A percentile compares a stretch with the other conserved stretches of the same genome.
Evolutionary conservation across 306 rosid species (phyloP).

Genomic region (Castanea sativa): DNA sequence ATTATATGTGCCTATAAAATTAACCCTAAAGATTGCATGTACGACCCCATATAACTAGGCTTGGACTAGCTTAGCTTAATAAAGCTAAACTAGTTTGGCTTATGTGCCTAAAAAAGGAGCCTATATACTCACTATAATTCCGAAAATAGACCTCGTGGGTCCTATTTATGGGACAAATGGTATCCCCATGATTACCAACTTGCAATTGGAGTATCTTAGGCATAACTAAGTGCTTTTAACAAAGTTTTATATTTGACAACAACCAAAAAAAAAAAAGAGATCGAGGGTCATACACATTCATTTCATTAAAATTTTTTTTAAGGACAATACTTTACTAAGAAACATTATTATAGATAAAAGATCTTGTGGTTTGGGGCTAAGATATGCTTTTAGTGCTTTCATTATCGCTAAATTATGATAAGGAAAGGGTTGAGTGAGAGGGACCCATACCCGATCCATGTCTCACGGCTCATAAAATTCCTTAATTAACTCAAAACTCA

Average conservation of each 20-base stretch:
- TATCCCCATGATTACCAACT: conserved; percentile 73
- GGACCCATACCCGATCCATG: background rate
- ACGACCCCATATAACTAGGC: background rate
- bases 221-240: conserved; percentile 34
- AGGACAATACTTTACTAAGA: conserved; percentile 23
- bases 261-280: conserved; percentile 1
- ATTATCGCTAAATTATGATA: conserved; percentile 41
- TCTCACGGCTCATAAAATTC: background rate
- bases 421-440: conserved; percentile 10
- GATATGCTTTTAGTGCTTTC: conserved; percentile 39
- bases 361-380: conserved; percentile 33
- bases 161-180: conserved; percentile 67
- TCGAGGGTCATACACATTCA: conserved; percentile 1
- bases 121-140: conserved; percentile 10
- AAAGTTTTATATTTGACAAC: conserved; percentile 34
- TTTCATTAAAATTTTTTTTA: conserved; percentile 22
- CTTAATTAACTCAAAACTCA: background rate
- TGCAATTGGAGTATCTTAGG: conserved; percentile 50
- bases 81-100: conserved; percentile 6
- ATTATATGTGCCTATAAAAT: background rate
- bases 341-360: conserved; percentile 38
- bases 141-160: conserved; percentile 46
- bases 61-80: background rate
- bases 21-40: background rate
- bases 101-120: conserved; percentile 30